phyloP scores from a whole-genome alignment of 2,329 filamentous ascomycete species.

The Ophiostoma australiae region DNA sequence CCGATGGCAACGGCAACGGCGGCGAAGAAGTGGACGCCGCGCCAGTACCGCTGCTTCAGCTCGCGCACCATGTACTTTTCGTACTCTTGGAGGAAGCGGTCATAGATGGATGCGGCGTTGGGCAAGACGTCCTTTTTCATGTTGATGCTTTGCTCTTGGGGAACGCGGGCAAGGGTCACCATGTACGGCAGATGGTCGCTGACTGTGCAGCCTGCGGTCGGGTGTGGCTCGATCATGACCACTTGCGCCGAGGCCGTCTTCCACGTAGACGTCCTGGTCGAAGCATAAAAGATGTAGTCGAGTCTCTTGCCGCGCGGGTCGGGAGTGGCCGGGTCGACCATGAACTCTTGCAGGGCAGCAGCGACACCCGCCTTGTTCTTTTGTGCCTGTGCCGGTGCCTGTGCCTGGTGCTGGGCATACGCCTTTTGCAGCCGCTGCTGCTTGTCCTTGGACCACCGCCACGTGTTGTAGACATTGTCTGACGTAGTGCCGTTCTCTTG shows the following conservation, averaged over 20 bases:
- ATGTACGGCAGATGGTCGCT: slow-evolving; percentile 95
- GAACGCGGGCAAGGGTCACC: slow-evolving; percentile 55
- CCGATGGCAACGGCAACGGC: slow-evolving; percentile 64
- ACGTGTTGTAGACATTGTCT: slow-evolving; percentile 82
- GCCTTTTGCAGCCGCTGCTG: slow-evolving; percentile 24
- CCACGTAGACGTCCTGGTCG: slow-evolving; percentile 62
- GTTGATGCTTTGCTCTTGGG: neutral
- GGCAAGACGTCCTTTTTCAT: too few relatives aligned
- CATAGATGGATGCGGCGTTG: slow-evolving; percentile 35
- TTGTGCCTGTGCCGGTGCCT: neutral
- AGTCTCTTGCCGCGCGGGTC: slow-evolving; percentile 79
- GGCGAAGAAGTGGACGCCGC: slow-evolving; percentile 66
- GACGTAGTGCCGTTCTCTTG: slow-evolving; percentile 79
- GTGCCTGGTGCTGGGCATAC: slow-evolving; percentile 7
- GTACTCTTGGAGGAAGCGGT: slow-evolving; percentile 69
- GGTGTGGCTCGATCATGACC: slow-evolving; percentile 76
- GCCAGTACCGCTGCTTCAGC: slow-evolving; percentile 63
- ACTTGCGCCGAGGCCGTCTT: slow-evolving; percentile 65
- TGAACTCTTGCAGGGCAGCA: slow-evolving; percentile 18
- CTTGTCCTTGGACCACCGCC: slow-evolving; percentile 64
- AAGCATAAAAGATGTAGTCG: slow-evolving; percentile 77
- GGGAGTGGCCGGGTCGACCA: slow-evolving; percentile 51
- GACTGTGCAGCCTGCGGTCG: slow-evolving; percentile 73
- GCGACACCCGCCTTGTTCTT: neutral
- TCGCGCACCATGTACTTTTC: slow-evolving; percentile 66